Base-by-base conservation (phyloP, 202 grass and related monocot species). In the Schoenoplectus triqueter region DNA sequence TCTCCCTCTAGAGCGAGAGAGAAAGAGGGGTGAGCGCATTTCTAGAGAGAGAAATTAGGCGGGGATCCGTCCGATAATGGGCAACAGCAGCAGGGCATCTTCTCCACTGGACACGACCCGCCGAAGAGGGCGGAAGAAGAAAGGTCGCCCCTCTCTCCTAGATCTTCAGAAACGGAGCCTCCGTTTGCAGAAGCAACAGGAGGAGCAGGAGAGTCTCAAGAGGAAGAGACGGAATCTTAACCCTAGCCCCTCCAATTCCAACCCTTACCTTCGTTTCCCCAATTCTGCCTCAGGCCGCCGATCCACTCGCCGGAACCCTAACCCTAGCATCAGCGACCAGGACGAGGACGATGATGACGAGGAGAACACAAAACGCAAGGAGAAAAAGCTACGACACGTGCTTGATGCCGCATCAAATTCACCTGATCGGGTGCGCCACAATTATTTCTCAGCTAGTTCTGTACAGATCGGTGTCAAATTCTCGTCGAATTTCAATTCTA, bases 381-480 rank as follows among this genome's bases (percentile, higher is more conserved):
- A 94, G 88, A 94, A 89, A 85, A 94, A 92, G 86, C 82, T 94
- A 13, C 88, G 86, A 73, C 90, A 89, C 52, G 90, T 94, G 62
- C 54, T 50, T 17, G 84, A 76, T 64, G 48, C 66, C 3, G 47
- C 14, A 10, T 17, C 80, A 2, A 64, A 73, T 49, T 71, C 45
- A 50, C 74, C 56, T 5, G 40, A 85, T 84, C 88, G 85, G 49
- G 77, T 79, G 42, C 79, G 55, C 14, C 46, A 55, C 22, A 88
- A 81, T 94, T 78, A 80, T 45, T 10, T 44, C 61, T 83, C 51
- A 40, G 14, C 21, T 87, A 49, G 54, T 81, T 81, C 49, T 48
- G 48, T 3, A 81, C 76, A 85, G 67, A 85, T 88, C 74, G 1
- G 80, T 72, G 19, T 39, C 4, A 13, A 46, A 10, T 59, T 60